Evolutionary conservation across 768 basidiomycete genomes (phyloP).

Genomic region (Sporobolomyces pararoseus): DNA sequence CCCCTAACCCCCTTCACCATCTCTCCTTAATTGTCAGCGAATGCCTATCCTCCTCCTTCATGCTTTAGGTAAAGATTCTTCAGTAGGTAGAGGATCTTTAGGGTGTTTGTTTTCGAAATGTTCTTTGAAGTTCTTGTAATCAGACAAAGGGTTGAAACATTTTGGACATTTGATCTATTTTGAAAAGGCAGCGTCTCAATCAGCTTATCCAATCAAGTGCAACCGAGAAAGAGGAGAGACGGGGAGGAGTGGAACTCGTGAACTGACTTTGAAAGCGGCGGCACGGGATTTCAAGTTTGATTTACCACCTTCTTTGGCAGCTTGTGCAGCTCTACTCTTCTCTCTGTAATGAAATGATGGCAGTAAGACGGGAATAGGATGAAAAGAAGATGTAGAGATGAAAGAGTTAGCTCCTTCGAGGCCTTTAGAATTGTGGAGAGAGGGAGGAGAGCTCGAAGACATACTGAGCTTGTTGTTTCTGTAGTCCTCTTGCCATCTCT

Average conservation of each 20-base stretch:
- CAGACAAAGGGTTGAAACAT: conserved; percentile 12
- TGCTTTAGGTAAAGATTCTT: conserved; percentile 14
- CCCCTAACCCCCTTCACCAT: no score
- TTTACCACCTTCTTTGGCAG: not conserved
- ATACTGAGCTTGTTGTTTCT: conserved; percentile 20
- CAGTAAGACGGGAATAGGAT: not conserved
- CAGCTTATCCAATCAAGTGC: no score
- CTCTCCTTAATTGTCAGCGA: no score
- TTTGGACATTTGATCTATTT: conserved; percentile 20
- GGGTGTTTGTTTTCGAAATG: conserved; percentile 14
- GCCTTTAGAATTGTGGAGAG: not conserved
- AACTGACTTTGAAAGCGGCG: conserved; percentile 7
- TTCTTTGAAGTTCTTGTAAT: conserved; percentile 23
- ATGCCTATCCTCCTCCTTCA: no score
- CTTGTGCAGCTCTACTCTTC: not conserved
- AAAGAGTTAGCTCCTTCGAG: not conserved
- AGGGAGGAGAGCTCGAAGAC: not conserved
- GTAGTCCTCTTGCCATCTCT: conserved; percentile 17
- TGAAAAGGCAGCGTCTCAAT: not conserved
- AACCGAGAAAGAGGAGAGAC: not conserved
- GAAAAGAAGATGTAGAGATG: not conserved
- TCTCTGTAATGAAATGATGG: not conserved
- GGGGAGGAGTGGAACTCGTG: not conserved
- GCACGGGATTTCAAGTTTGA: not conserved
- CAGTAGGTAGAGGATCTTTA: conserved; percentile 17